Conservation (phyloP, 805 yeast species). For the Vanderwaltozyma tropicalis region DNA sequence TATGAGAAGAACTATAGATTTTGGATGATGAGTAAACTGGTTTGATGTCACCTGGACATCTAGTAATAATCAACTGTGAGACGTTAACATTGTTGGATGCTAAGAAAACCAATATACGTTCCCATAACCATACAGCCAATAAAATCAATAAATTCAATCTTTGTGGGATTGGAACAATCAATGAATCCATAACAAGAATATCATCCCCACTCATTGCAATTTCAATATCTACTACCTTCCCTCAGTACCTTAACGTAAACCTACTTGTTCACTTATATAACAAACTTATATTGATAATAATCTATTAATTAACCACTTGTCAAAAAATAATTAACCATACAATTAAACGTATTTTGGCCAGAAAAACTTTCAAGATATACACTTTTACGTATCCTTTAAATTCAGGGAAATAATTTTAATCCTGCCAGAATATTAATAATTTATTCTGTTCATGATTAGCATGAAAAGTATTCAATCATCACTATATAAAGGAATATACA, state of each 20-base stretch:
- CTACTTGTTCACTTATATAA: too few species aligned
- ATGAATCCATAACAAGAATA: neutral
- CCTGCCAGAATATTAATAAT: neutral
- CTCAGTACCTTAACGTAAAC: too few species aligned
- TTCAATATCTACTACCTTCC: too few species aligned
- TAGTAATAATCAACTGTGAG: slow-evolving; percentile 14
- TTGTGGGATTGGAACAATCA: slow-evolving; percentile 37
- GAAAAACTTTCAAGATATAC: too few species aligned
- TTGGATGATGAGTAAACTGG: slow-evolving; percentile 29
- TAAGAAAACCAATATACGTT: slow-evolving; percentile 33
- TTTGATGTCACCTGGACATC: slow-evolving; percentile 14
- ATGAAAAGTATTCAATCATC: slow-evolving; percentile 20
- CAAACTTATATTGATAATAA: too few species aligned
- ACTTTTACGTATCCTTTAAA: too few species aligned
- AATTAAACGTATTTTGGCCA: too few species aligned
- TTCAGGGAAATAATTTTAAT: slow-evolving; percentile 2
- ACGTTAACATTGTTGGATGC: slow-evolving; percentile 36
- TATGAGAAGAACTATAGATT: slow-evolving; percentile 28
- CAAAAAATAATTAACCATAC: too few species aligned
- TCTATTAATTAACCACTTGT: too few species aligned
- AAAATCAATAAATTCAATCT: slow-evolving; percentile 40
- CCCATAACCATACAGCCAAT: slow-evolving; percentile 47
- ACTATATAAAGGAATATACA: too few species aligned
- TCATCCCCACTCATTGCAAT: neutral
- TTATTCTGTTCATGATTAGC: slow-evolving; percentile 27